These are phyloP conservation scores for Sistotremastrum niveocremeum DNA, from an alignment of 768 basidiomycete genomes.

Conservation along the genomic window DNA sequence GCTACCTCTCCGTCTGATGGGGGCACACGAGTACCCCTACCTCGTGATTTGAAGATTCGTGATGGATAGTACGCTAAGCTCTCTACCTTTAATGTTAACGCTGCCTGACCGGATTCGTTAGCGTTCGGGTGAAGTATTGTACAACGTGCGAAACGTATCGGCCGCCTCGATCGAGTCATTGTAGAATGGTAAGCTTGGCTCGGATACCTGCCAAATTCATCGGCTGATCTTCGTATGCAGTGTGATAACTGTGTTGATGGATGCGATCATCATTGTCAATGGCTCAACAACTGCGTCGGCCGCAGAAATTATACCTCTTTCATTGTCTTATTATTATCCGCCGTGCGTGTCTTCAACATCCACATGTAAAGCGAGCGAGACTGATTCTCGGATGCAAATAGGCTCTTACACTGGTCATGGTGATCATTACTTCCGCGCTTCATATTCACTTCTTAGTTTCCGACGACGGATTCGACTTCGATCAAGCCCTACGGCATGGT, in stretches of 20 bases:
- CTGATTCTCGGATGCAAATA: slow-evolving; percentile 16
- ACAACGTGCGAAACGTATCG: slow-evolving; percentile 87
- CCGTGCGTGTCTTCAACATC: slow-evolving; percentile 35
- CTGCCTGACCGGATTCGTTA: slow-evolving; percentile 16
- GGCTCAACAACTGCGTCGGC: slow-evolving; percentile 94
- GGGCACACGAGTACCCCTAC: slow-evolving; percentile 48
- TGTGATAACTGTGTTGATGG: slow-evolving; percentile 97
- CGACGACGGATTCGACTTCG: slow-evolving; percentile 33
- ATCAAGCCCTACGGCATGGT: slow-evolving; percentile 32
- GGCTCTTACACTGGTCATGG: slow-evolving; percentile 61
- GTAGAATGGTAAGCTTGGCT: slow-evolving; percentile 58
- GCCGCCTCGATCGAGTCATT: slow-evolving; percentile 90
- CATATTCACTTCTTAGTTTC: slow-evolving; percentile 62
- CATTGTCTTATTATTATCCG: slow-evolving; percentile 65
- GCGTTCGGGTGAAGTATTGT: slow-evolving; percentile 89
- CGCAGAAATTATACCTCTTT: slow-evolving; percentile 93
- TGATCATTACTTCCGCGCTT: slow-evolving; percentile 72
- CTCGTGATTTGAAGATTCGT: slow-evolving; percentile 71
- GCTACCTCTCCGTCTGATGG: slow-evolving; percentile 50
- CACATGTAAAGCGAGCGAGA: neutral
- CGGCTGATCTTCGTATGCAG: slow-evolving; percentile 21
- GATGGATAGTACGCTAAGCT: slow-evolving; percentile 48
- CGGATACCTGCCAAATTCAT: neutral
- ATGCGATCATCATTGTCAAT: slow-evolving; percentile 85
- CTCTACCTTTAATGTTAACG: neutral